A percentile compares a stretch with the other conserved stretches of the same genome.
phyloP scores from a whole-genome alignment of 768 basidiomycete species.

The Suillus lakei region DNA sequence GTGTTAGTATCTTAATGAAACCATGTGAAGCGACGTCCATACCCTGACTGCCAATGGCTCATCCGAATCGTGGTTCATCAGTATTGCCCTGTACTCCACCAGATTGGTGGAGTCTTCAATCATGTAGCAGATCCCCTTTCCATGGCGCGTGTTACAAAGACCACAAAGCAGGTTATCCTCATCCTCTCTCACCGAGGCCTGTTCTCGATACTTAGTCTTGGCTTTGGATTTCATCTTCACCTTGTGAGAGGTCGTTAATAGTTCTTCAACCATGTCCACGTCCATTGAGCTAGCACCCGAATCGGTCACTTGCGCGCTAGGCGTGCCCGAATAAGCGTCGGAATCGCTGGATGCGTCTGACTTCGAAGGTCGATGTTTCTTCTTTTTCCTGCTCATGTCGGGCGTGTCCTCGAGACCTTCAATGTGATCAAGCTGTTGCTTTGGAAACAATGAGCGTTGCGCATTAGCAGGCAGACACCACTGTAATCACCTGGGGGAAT shows the following conservation, averaged over 20 bases:
- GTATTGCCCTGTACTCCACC: constrained; percentile 69
- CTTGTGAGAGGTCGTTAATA: background rate
- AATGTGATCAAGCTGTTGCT: constrained; percentile 38
- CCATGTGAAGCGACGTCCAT: constrained; percentile 23
- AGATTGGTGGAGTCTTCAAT: constrained; percentile 67
- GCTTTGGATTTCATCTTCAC: constrained; percentile 12
- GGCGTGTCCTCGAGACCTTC: constrained; percentile 44
- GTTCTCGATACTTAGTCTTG: constrained; percentile 6
- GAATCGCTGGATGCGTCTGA: constrained; percentile 43
- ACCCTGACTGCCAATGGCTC: constrained; percentile 73
- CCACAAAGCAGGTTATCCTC: constrained; percentile 48
- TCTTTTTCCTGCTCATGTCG: constrained; percentile 42
- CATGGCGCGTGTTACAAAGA: constrained; percentile 63
- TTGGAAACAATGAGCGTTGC: constrained; percentile 10
- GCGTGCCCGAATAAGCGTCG: constrained; percentile 40
- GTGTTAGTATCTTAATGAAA: constrained; percentile 15
- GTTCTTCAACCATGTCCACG: constrained; percentile 10
- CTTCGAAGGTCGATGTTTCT: constrained; percentile 35
- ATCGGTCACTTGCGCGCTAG: constrained; percentile 27
- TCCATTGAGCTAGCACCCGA: constrained; percentile 30
- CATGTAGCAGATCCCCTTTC: constrained; percentile 61
- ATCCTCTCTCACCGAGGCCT: constrained; percentile 7
- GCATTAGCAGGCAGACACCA: background rate
- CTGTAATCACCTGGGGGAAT: constrained; percentile 38
- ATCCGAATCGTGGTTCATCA: constrained; percentile 64